phyloP scores from a whole-genome alignment of 352 stramenopile species.

The Pythium folliculosum region DNA sequence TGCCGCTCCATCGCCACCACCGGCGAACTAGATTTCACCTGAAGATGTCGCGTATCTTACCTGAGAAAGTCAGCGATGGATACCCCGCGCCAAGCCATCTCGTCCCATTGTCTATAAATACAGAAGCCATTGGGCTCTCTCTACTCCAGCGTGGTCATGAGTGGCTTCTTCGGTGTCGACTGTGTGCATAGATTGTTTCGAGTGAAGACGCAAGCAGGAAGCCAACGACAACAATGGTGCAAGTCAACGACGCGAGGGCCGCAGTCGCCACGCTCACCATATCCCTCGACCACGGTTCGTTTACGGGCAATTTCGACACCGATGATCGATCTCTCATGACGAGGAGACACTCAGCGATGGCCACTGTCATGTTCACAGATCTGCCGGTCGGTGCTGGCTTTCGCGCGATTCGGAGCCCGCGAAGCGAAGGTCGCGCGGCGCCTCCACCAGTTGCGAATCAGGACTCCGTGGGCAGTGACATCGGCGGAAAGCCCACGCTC shows the following conservation, averaged over 20 bases:
- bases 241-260: slow-evolving; percentile 8
- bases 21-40: slow-evolving; percentile 5
- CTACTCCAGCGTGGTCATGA: no score
- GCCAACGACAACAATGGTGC: slow-evolving; percentile 4
- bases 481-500: slow-evolving; percentile 7
- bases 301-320: not conserved
- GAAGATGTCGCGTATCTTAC: not conserved
- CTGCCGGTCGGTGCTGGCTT: slow-evolving; percentile 51
- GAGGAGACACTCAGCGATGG: not conserved
- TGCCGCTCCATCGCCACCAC: not conserved
- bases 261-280: slow-evolving; percentile 8
- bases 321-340: not conserved
- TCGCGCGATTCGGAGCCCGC: slow-evolving; percentile 51
- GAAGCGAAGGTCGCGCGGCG: slow-evolving; percentile 5
- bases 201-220: not conserved
- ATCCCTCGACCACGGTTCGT: slow-evolving; percentile 19
- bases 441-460: slow-evolving; percentile 9
- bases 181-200: not conserved
- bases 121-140: not conserved
- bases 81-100: not conserved
- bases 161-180: not conserved
- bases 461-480: slow-evolving; percentile 17
- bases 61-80: not conserved
- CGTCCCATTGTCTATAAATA: slow-evolving; percentile 25
- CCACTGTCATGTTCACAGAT: slow-evolving; percentile 6